phyloP scores from a whole-genome alignment of 106 monocot genomes.

The Dioscorea dumetorum region DNA sequence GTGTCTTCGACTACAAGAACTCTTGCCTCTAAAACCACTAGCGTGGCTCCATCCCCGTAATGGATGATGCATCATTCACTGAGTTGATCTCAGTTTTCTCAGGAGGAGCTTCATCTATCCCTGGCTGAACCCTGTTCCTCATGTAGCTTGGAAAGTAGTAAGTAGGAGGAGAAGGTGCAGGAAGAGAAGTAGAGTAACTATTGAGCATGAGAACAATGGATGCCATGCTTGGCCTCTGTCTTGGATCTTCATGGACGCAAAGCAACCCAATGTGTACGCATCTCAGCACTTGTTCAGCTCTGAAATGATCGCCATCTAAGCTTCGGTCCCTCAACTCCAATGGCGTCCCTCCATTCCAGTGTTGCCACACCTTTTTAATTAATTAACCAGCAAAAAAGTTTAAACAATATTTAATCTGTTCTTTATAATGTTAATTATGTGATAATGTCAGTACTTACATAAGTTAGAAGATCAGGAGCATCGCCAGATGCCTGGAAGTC shows the following conservation, averaged over 20 bases:
- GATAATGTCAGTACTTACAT: background rate
- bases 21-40: too few relatives aligned
- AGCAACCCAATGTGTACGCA: slow-evolving; percentile 32
- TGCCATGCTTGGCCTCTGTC: slow-evolving; percentile 23
- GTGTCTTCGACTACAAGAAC: too few relatives aligned
- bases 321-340: slow-evolving; percentile 1
- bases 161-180: background rate
- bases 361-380: slow-evolving; percentile 13
- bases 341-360: slow-evolving; percentile 17
- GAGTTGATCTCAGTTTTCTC: background rate
- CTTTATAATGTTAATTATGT: background rate
- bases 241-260: slow-evolving; percentile 19
- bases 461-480: background rate
- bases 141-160: background rate
- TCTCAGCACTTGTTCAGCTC: slow-evolving; percentile 9
- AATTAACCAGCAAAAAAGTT: background rate
- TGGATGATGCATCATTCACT: background rate
- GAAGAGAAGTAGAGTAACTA: slow-evolving; percentile 5
- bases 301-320: background rate
- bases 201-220: slow-evolving; percentile 20
- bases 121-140: background rate
- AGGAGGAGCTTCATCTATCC: background rate
- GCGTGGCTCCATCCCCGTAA: background rate
- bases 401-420: background rate
- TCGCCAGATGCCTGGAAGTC: background rate